Conservation (phyloP, 768 basidiomycete genomes). For the Leccinum barrowsii region DNA sequence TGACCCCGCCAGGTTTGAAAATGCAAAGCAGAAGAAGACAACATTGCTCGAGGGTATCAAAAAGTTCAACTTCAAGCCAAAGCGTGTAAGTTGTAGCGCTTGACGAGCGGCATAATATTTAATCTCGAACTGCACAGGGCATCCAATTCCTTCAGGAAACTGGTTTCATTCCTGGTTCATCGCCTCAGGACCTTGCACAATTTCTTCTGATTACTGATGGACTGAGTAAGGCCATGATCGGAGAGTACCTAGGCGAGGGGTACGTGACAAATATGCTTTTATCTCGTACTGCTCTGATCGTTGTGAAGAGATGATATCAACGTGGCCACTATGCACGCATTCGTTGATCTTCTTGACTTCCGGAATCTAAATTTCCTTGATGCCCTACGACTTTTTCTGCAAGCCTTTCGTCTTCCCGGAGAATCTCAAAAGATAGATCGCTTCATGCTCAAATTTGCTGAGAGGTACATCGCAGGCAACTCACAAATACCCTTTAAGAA, state of each 20-base stretch:
- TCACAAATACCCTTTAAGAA: conserved; percentile 84
- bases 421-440: conserved; percentile 99
- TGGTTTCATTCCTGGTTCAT: conserved; percentile 75
- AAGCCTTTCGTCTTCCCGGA: conserved; percentile 94
- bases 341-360: conserved; percentile 91
- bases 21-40: conserved; percentile 94
- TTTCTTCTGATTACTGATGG: conserved; percentile 91
- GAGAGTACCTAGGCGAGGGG: conserved; percentile 98
- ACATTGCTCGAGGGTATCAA: conserved; percentile 92
- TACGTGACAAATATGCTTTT: conserved; percentile 36
- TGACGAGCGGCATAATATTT: not conserved
- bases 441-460: conserved; percentile 98
- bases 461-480: conserved; percentile 91
- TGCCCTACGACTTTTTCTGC: conserved; percentile 85
- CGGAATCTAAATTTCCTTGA: conserved; percentile 78
- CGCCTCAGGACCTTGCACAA: conserved; percentile 74
- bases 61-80: conserved; percentile 99
- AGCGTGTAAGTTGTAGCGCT: conserved; percentile 55
- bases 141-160: conserved; percentile 83
- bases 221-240: conserved; percentile 91
- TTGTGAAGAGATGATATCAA: conserved; percentile 75
- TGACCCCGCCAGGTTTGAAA: conserved; percentile 91
- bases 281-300: conserved; percentile 2
- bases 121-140: conserved; percentile 49
- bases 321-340: conserved; percentile 94